Evolutionary conservation across 2,329 filamentous ascomycete species (phyloP).

Genomic region (Colletotrichum karsti): DNA sequence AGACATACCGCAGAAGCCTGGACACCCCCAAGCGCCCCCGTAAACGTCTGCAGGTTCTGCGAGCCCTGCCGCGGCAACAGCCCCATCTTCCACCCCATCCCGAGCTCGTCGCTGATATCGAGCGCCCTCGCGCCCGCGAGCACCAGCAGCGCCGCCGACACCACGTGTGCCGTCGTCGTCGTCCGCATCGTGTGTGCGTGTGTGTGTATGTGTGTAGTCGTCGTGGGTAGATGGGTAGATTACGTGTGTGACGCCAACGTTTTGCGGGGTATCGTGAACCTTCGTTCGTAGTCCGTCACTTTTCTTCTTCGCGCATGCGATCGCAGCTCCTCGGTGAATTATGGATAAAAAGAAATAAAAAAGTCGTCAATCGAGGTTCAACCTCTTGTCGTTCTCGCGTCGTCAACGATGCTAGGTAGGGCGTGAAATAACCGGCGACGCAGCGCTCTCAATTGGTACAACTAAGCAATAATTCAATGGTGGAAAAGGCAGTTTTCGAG

Average conservation of each 20-base stretch:
- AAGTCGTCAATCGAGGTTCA: neutral
- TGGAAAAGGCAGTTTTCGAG: neutral
- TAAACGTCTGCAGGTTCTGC: conserved; percentile 52
- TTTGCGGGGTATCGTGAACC: neutral
- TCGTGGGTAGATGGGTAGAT: neutral
- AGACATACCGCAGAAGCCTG: conserved; percentile 43
- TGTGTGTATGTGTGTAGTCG: neutral
- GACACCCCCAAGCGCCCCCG: conserved; percentile 47
- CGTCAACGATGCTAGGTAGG: neutral
- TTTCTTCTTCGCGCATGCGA: neutral
- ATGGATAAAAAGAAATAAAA: neutral
- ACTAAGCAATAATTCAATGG: neutral
- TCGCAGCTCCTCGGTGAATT: neutral
- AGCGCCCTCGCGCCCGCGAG: conserved; percentile 26
- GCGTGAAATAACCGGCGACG: neutral
- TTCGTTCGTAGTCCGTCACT: neutral
- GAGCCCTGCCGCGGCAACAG: conserved; percentile 40
- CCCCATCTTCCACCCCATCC: conserved; percentile 45
- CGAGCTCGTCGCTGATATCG: conserved; percentile 40
- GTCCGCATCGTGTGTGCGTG: conserved; percentile 1
- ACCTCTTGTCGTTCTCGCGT: conserved; percentile 16
- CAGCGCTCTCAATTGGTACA: neutral
- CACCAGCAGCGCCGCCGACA: neutral
- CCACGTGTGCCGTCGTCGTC: neutral
- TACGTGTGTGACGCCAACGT: neutral